Conservation (phyloP, 2,329 filamentous ascomycete species). For the Purpureocillium takamizusanense region DNA sequence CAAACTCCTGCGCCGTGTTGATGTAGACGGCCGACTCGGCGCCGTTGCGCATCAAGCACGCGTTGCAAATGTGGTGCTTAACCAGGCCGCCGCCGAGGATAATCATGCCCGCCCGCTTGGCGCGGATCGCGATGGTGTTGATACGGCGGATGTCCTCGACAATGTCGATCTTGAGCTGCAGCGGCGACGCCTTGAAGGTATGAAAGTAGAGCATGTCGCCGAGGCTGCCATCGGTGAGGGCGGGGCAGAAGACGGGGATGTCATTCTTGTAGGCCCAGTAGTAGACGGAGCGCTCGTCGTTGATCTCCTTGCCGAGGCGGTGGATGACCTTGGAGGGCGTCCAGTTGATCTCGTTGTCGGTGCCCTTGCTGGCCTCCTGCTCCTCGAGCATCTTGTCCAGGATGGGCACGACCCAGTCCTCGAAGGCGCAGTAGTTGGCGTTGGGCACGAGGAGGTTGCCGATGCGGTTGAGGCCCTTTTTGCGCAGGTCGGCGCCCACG, state of each 20-base stretch:
- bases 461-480: conserved; percentile 87
- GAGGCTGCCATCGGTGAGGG: conserved; percentile 86
- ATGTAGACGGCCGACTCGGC: conserved; percentile 96
- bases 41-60: conserved; percentile 93
- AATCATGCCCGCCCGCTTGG: conserved; percentile 87
- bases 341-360: conserved; percentile 70
- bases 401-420: conserved; percentile 95
- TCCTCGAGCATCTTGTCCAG: conserved; percentile 90
- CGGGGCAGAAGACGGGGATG: conserved; percentile 95
- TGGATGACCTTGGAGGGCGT: conserved; percentile 89
- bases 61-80: conserved; percentile 98
- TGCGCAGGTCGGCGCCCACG: conserved; percentile 66
- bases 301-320: conserved; percentile 86
- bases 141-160: conserved; percentile 89
- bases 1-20: conserved; percentile 95
- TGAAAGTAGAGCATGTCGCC: conserved; percentile 99
- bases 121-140: conserved; percentile 83
- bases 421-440: conserved; percentile 89
- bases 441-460: conserved; percentile 95
- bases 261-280: conserved; percentile 98
- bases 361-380: conserved; percentile 70
- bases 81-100: conserved; percentile 90
- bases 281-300: conserved; percentile 82
- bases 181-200: conserved; percentile 81
- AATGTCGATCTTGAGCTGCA: conserved; percentile 77